Evolutionary conservation across 2,329 filamentous ascomycete genomes (phyloP).

Genomic region (Fusarium avenaceum): DNA sequence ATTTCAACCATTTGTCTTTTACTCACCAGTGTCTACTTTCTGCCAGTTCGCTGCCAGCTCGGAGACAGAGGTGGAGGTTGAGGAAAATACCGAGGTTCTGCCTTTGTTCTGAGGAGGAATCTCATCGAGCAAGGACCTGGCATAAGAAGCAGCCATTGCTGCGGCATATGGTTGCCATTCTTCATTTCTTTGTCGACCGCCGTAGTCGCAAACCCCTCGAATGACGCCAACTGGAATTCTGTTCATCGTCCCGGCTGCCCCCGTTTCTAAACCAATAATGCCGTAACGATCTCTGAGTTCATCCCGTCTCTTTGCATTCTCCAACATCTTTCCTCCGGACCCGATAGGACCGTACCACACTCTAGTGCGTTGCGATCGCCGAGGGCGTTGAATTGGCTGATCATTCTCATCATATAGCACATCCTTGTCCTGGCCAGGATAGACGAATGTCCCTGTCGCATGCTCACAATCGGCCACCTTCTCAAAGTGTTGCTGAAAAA

Average conservation of each 20-base stretch:
- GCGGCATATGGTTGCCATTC: constrained; percentile 55
- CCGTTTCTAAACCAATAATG: constrained; percentile 54
- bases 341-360: constrained; percentile 45
- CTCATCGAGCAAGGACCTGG: constrained; percentile 21
- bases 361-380: background rate
- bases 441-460: constrained; percentile 46
- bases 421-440: constrained; percentile 52
- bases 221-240: constrained; percentile 52
- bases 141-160: constrained; percentile 48
- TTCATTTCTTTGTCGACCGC: constrained; percentile 52
- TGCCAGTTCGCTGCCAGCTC: too few relatives aligned
- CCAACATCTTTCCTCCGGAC: constrained; percentile 52
- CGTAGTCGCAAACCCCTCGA: constrained; percentile 54
- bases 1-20: too few relatives aligned
- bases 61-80: accelerated
- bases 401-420: constrained; percentile 24
- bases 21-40: background rate
- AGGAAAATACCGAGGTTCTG: too few relatives aligned
- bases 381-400: background rate
- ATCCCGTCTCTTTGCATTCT: constrained; percentile 44
- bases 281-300: constrained; percentile 46
- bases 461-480: constrained; percentile 47
- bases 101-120: background rate
- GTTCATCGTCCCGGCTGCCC: constrained; percentile 29
- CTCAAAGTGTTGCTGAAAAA: constrained; percentile 43